Evolutionary conservation across 225 moss, liverwort and hornwort species (phyloP), one percentile per base, ranked within the genome.

Genomic region (Anthoceros angustus): DNA sequence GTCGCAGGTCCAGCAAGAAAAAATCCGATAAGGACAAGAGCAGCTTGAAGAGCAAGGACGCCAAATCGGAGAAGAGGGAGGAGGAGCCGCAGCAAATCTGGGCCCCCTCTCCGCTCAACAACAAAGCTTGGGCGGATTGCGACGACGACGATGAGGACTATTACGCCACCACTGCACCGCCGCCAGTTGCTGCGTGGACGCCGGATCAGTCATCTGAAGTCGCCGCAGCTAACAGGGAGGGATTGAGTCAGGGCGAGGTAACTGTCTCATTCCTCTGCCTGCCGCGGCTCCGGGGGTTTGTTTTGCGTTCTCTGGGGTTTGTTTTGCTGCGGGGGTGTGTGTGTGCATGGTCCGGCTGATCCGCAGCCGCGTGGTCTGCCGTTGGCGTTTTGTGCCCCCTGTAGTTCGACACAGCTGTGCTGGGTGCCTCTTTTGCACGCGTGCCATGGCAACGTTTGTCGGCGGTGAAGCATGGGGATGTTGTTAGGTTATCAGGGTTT

Each of bases 111-210:
- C 98, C 88, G 70, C 84, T 98, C 21, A 85, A 85, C 26, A 92
- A 92, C 55, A 98, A 98, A 87, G 92, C 98, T 72, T 98, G 98
- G 98, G 98, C 98, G 38, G 98, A 98, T 86, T 98, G 92, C 72
- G 98, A 98, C 71, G 98, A 98, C 67, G 94, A 95, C 65, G 98
- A 98, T 43, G 92, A 98, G 80, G 92, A 98, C 81, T 98, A 89
- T 48, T 87, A 87, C 20, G 89, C 89, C 62, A 82, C 92, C 62
- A 88, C 92, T 38, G 88, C 98, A 9, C 98, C 98, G 45, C 82
- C 61, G 60, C 64, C 98, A 10, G 71, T 32, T 32, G 32, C 67
- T 78, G 83, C 82, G 66, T 77, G 71, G 77, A 67, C 68, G 41
- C 83, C 85, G 67, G 87, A 98, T 71, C 80, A 80, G 43, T 42